Evolutionary conservation across 768 basidiomycete genomes (phyloP).

Genomic region (Exidia glandulosa): DNA sequence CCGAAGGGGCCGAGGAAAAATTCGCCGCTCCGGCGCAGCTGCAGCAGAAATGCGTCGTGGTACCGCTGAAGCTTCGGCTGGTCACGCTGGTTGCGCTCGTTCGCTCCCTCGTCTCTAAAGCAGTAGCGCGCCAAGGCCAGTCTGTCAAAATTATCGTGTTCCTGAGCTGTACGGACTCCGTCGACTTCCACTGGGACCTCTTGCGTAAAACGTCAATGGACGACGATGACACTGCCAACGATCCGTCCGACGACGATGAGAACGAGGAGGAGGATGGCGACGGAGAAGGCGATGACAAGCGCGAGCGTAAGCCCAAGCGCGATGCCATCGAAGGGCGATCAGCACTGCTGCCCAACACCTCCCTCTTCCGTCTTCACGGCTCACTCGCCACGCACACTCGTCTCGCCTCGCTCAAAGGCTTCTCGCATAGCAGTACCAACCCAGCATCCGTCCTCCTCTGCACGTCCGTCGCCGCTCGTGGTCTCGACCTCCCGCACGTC

Average conservation of each 20-base stretch:
- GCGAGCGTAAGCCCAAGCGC: constrained; percentile 14
- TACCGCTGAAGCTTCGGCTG: constrained; percentile 87
- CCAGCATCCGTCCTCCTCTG: constrained; percentile 73
- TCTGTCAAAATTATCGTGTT: constrained; percentile 85
- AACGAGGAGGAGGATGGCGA: too few species aligned
- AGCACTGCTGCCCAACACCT: constrained; percentile 67
- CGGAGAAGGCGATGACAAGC: constrained; percentile 11
- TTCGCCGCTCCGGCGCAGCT: constrained; percentile 95
- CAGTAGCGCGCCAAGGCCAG: constrained; percentile 28
- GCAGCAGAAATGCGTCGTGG: constrained; percentile 79
- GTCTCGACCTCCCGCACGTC: constrained; percentile 90
- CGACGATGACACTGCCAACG: constrained; percentile 15
- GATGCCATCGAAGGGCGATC: constrained; percentile 49
- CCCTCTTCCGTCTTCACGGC: constrained; percentile 85
- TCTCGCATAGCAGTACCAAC: constrained; percentile 39
- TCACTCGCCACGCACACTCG: constrained; percentile 76
- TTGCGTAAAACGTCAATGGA: constrained; percentile 66
- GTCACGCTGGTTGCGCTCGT: constrained; percentile 83
- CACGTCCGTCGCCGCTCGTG: constrained; percentile 97
- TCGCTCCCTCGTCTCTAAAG: constrained; percentile 61
- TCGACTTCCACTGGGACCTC: constrained; percentile 91
- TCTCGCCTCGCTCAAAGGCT: constrained; percentile 70
- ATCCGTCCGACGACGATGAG: constrained; percentile 16
- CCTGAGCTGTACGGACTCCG: constrained; percentile 93
- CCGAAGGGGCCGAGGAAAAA: constrained; percentile 28